phyloP scores from a whole-genome alignment of 2,329 filamentous ascomycete genomes.

The Alternaria viburni region DNA sequence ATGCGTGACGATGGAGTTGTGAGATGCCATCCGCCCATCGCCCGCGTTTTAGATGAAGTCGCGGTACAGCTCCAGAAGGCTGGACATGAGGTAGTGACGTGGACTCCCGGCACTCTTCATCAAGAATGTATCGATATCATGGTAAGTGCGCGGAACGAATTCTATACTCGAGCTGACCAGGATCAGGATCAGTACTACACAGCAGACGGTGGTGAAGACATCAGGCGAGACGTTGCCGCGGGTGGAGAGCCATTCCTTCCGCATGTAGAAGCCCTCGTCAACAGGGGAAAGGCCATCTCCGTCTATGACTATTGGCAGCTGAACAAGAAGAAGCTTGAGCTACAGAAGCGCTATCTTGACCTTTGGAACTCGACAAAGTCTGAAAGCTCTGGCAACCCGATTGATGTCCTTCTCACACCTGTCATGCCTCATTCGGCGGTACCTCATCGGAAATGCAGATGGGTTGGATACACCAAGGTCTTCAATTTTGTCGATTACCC shows the following conservation, averaged over 20 bases:
- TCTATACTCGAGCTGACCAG: not conserved
- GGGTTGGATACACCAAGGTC: constrained; percentile 66
- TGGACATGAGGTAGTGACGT: constrained; percentile 63
- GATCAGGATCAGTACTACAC: constrained; percentile 65
- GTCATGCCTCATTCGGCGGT: constrained; percentile 67
- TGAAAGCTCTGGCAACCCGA: constrained; percentile 51
- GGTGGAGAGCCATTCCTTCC: constrained; percentile 62
- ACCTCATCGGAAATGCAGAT: constrained; percentile 53
- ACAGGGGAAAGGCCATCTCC: constrained; percentile 58
- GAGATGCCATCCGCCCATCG: constrained; percentile 60
- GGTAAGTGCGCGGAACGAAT: constrained; percentile 38
- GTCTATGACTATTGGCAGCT: constrained; percentile 73
- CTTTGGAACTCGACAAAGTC: constrained; percentile 62
- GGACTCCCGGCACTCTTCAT: constrained; percentile 59
- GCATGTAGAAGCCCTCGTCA: constrained; percentile 62
- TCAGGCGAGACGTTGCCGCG: constrained; percentile 59
- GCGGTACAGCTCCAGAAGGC: constrained; percentile 49
- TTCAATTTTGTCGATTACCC: constrained; percentile 70
- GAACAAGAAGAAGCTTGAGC: constrained; percentile 62
- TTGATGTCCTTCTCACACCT: constrained; percentile 65
- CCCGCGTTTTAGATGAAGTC: constrained; percentile 52
- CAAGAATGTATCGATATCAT: constrained; percentile 63
- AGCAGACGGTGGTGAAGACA: constrained; percentile 68
- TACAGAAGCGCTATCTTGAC: constrained; percentile 64
- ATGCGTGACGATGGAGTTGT: constrained; percentile 62